Conservation (phyloP, 345 rosid species). For the Camelina sativa region DNA sequence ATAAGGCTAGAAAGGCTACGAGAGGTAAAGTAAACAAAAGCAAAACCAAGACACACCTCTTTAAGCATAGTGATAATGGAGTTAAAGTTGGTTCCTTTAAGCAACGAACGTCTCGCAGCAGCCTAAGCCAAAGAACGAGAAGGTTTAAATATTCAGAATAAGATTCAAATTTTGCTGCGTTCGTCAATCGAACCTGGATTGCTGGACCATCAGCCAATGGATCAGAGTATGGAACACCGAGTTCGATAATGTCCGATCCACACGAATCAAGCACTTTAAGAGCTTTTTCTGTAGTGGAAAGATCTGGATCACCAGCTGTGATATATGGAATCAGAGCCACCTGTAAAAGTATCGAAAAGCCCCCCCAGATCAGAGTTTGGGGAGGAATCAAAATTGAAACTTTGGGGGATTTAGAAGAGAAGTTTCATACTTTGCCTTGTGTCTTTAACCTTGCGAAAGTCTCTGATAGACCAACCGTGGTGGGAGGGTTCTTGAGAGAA, state of each 20-base stretch:
- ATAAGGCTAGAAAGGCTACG: not conserved
- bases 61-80: constrained; percentile 71
- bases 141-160: not conserved
- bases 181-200: constrained; percentile 69
- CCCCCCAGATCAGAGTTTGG: not conserved
- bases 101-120: constrained; percentile 85
- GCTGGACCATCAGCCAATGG: constrained; percentile 94
- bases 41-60: constrained; percentile 52
- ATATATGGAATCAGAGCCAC: constrained; percentile 88
- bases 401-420: not conserved
- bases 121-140: constrained; percentile 55
- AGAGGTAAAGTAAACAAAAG: not conserved
- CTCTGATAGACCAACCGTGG: constrained; percentile 58
- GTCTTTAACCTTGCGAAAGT: constrained; percentile 66
- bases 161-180: not conserved
- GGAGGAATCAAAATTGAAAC: constrained; percentile 12
- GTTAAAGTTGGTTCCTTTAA: constrained; percentile 75
- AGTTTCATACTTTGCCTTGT: constrained; percentile 59
- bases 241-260: constrained; percentile 83
- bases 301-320: constrained; percentile 98
- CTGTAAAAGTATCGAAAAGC: constrained; percentile 35
- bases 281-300: constrained; percentile 88
- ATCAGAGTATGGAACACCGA: constrained; percentile 91
- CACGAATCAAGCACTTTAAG: constrained; percentile 76
- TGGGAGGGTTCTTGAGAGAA: constrained; percentile 42